Evolutionary conservation across 2,329 filamentous ascomycete genomes (phyloP).

Genomic region (Pseudohalonectria lignicola): DNA sequence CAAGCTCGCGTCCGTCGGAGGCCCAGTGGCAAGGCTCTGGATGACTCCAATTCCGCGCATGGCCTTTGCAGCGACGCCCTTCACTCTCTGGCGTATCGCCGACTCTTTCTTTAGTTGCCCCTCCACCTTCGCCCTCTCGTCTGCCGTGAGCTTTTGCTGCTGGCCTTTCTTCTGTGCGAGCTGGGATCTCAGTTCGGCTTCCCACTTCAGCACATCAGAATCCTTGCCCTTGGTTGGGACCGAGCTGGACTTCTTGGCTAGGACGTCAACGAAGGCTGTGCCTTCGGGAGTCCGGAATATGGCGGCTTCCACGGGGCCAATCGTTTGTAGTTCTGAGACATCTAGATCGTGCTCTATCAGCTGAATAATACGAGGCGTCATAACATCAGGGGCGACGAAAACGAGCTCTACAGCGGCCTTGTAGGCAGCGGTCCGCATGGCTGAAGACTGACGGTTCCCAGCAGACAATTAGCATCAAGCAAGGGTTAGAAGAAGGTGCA

Average conservation of each 20-base stretch:
- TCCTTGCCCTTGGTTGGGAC: constrained; percentile 87
- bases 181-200: constrained; percentile 79
- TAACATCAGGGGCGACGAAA: constrained; percentile 79
- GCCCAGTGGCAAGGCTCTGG: constrained; percentile 67
- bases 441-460: constrained; percentile 20
- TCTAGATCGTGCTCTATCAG: constrained; percentile 68
- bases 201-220: constrained; percentile 95
- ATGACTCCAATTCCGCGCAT: constrained; percentile 81
- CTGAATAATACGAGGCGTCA: constrained; percentile 65
- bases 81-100: constrained; percentile 63
- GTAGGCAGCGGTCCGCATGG: constrained; percentile 61
- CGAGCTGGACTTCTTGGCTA: constrained; percentile 66
- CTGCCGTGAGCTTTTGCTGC: constrained; percentile 79
- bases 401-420: constrained; percentile 81
- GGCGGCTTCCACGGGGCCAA: constrained; percentile 81
- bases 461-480: neutral
- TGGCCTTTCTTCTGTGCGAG: constrained; percentile 88
- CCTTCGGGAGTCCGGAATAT: constrained; percentile 89
- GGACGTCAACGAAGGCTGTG: constrained; percentile 78
- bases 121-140: constrained; percentile 84
- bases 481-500: too few species aligned
- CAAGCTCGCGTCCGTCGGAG: constrained; percentile 75
- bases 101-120: constrained; percentile 83
- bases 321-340: constrained; percentile 52
- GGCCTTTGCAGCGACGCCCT: constrained; percentile 57